These are phyloP conservation scores for sunflower (Helianthus annuus) DNA, from an alignment of 129 eudicot species.

Conservation along the genomic window DNA sequence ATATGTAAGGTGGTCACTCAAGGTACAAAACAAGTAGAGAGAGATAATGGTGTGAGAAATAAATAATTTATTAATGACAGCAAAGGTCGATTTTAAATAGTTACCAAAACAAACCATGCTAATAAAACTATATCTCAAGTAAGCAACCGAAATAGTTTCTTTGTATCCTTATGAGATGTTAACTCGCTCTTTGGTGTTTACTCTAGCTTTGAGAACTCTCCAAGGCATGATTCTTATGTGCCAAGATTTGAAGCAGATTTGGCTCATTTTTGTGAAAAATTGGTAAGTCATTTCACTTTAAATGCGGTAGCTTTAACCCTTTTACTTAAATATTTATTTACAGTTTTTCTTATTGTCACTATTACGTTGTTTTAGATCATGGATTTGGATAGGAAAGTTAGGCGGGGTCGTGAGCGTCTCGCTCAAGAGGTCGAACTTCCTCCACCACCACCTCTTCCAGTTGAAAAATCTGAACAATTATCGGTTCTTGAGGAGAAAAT, in stretches of 20 bases:
- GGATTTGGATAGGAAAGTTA: conserved; percentile 88
- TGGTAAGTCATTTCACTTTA: conserved; percentile 49
- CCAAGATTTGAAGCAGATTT: conserved; percentile 97
- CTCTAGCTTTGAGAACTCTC: conserved; percentile 85
- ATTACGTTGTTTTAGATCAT: conserved; percentile 50
- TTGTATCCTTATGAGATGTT: neutral
- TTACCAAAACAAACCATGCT: neutral
- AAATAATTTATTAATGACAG: neutral
- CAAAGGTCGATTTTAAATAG: neutral
- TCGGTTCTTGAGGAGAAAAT: conserved; percentile 89
- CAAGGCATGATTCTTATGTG: conserved; percentile 89
- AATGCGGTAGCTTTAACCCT: too few species aligned
- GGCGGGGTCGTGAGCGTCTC: conserved; percentile 98
- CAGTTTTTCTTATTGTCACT: neutral
- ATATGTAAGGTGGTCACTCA: neutral
- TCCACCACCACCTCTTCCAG: conserved; percentile 79
- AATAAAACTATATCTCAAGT: neutral
- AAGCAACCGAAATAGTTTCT: conserved; percentile 12
- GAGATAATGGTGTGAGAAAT: neutral
- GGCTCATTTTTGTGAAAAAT: conserved; percentile 91
- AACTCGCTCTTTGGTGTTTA: conserved; percentile 17
- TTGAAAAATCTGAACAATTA: conserved; percentile 88
- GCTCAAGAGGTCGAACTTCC: conserved; percentile 82
- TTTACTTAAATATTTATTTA: neutral
- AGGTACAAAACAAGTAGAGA: neutral